phyloP scores from a whole-genome alignment of 1,139 yeast species.

The Pichia inconspicua region DNA sequence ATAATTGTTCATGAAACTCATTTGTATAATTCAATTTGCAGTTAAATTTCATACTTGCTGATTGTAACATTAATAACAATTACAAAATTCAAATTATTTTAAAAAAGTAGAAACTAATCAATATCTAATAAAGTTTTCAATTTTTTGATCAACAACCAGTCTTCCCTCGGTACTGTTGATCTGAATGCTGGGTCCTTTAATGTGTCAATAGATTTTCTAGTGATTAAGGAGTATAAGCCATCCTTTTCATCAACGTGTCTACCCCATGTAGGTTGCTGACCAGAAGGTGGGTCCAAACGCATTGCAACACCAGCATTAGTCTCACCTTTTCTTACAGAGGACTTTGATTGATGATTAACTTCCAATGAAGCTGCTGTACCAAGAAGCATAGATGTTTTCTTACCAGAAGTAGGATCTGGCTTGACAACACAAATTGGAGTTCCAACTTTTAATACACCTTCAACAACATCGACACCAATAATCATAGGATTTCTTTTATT shows the following conservation, averaged over 20 bases:
- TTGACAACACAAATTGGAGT: conserved; percentile 96
- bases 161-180: conserved; percentile 86
- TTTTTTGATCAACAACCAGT: conserved; percentile 86
- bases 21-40: too few species aligned
- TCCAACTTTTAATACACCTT: conserved; percentile 83
- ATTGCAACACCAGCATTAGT: conserved; percentile 98
- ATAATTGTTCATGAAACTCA: too few species aligned
- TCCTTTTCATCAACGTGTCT: conserved; percentile 96
- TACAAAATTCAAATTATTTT: background rate
- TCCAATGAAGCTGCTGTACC: conserved; percentile 88
- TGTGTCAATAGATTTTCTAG: conserved; percentile 90
- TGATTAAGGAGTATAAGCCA: conserved; percentile 73
- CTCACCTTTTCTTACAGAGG: conserved; percentile 83
- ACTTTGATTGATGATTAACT: conserved; percentile 84
- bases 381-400: conserved; percentile 60
- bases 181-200: conserved; percentile 97
- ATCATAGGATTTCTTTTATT: conserved; percentile 99
- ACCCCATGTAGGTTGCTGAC: conserved; percentile 97
- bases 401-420: conserved; percentile 76
- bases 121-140: conserved; percentile 83
- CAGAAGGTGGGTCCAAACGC: conserved; percentile 88
- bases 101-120: conserved; percentile 12
- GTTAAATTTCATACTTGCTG: too few species aligned
- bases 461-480: conserved; percentile 94
- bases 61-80: background rate